Evolutionary conservation across 2,329 filamentous ascomycete genomes (phyloP), one percentile per base, ranked within the genome.

Genomic region (Boeremia exigua): DNA sequence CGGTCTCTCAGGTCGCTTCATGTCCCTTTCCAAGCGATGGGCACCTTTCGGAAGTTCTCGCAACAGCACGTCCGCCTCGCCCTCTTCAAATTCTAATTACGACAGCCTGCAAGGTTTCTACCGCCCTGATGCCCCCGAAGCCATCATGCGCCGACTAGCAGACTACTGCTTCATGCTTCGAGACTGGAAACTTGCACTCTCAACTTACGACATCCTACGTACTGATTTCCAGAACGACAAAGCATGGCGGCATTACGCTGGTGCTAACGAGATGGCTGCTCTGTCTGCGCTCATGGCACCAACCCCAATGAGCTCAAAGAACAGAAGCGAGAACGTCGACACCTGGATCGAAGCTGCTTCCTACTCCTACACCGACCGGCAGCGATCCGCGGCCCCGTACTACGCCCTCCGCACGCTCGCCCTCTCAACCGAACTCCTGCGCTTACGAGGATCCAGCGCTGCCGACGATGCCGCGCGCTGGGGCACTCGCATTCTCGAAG

Each of bases 151-250:
- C 32, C 96, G 96, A 71, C 80, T 99, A 44, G 95, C 91, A 38
- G 95, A 99, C 73, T 98, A 94, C 76, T 88, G 92, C 10, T 96
- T 99, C 70, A 97, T 99, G 93, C 83, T 99, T 33, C 86, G 95
- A 29, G 96, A 99, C 75, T 99, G 90, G 87, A 97, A 96, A 75
- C 80, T 99, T 32, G 91, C 95, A 9, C 86, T 95, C 65, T 92
- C 89, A 11, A 96, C 91, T 0, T 99, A 97, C 72, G 94, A 99
- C 54, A 84, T 99, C 5, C 79, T 99, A 8, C 86, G 92, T 48
- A 85, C 88, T 7, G 96, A 99, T 73, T 99, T 94, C 74, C 88
- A 87, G 70, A 95, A 95, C 71, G 93, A 97, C 73, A 98, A 98
- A 75, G 96, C 95, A 1, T 99, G 95, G 95, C 91, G 87, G 66